A percentile compares a stretch with the other conserved stretches of the same genome.
Conservation (phyloP, 441 rosid species). For the Aleurites moluccanus region DNA sequence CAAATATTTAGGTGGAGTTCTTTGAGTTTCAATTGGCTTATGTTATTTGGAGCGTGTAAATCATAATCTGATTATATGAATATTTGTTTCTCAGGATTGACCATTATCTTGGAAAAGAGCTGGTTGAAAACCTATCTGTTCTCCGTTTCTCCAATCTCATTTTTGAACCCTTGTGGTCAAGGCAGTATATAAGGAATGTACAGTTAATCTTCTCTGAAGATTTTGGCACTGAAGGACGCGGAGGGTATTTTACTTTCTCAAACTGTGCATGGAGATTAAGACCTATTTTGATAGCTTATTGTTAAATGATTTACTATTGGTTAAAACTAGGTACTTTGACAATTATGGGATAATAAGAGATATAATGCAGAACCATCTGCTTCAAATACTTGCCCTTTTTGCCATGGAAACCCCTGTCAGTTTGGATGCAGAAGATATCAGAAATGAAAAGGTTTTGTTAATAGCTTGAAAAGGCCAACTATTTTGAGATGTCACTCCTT, state of each 20-base stretch:
- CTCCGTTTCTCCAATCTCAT: conserved; percentile 96
- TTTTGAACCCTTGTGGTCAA: conserved; percentile 93
- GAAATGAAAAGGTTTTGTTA: conserved; percentile 79
- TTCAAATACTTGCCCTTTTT: conserved; percentile 90
- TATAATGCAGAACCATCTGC: conserved; percentile 98
- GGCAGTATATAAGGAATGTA: conserved; percentile 88
- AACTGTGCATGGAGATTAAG: conserved; percentile 5
- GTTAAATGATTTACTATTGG: conserved; percentile 3
- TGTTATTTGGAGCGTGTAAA: conserved; percentile 14
- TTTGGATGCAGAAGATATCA: conserved; percentile 92
- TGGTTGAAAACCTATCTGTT: conserved; percentile 91
- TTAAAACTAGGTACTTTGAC: conserved; percentile 73
- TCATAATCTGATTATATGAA: conserved; percentile 28
- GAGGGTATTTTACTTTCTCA: conserved; percentile 62
- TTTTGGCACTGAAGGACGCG: conserved; percentile 98
- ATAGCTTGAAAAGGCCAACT: neutral
- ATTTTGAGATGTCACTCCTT: neutral
- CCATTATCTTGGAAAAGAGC: conserved; percentile 96
- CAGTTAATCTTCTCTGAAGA: conserved; percentile 97
- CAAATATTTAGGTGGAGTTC: conserved; percentile 82
- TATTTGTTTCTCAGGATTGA: conserved; percentile 66
- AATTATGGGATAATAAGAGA: conserved; percentile 93
- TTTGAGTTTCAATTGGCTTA: conserved; percentile 16
- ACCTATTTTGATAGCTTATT: neutral
- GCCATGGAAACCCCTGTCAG: conserved; percentile 99